Evolutionary conservation across 768 basidiomycete genomes (phyloP).

Genomic region (Cyathus striatus): DNA sequence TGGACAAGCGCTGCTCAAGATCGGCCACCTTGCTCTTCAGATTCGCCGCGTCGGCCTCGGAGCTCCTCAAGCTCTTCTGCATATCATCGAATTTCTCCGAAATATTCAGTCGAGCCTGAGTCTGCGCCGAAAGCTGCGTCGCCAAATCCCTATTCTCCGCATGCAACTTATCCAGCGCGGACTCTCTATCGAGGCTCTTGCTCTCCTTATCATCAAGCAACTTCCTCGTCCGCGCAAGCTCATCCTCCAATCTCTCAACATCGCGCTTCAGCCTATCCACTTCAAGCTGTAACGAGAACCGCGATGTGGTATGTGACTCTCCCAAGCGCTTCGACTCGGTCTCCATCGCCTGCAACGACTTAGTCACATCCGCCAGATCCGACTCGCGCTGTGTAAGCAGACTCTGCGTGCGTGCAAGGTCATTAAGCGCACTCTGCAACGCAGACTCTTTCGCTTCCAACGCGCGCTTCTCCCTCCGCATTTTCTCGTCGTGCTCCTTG

Average conservation of each 20-base stretch:
- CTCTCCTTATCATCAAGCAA: slow-evolving; percentile 68
- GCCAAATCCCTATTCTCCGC: slow-evolving; percentile 79
- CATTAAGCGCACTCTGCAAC: no score
- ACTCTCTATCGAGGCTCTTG: no score
- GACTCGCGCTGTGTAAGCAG: slow-evolving; percentile 67
- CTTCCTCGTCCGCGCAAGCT: slow-evolving; percentile 65
- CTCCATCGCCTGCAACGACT: slow-evolving; percentile 66
- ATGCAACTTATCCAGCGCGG: slow-evolving; percentile 68
- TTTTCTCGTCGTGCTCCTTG: slow-evolving; percentile 56
- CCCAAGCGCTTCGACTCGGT: slow-evolving; percentile 75
- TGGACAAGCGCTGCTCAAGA: slow-evolving; percentile 74
- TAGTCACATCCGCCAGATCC: slow-evolving; percentile 72
- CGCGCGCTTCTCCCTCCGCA: slow-evolving; percentile 55
- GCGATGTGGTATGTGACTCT: slow-evolving; percentile 77
- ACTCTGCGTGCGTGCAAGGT: slow-evolving; percentile 55
- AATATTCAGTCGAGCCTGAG: slow-evolving; percentile 80
- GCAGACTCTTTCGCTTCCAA: slow-evolving; percentile 72
- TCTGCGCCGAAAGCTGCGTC: slow-evolving; percentile 74
- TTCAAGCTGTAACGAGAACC: slow-evolving; percentile 89
- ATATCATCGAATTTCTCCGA: slow-evolving; percentile 85
- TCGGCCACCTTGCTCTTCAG: slow-evolving; percentile 64
- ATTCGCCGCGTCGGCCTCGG: slow-evolving; percentile 61
- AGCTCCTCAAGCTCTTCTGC: slow-evolving; percentile 53
- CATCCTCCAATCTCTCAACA: slow-evolving; percentile 73
- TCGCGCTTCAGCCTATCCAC: slow-evolving; percentile 84